Evolutionary conservation across 305 asterid species (phyloP).

Genomic region (Solanum hybrid): DNA sequence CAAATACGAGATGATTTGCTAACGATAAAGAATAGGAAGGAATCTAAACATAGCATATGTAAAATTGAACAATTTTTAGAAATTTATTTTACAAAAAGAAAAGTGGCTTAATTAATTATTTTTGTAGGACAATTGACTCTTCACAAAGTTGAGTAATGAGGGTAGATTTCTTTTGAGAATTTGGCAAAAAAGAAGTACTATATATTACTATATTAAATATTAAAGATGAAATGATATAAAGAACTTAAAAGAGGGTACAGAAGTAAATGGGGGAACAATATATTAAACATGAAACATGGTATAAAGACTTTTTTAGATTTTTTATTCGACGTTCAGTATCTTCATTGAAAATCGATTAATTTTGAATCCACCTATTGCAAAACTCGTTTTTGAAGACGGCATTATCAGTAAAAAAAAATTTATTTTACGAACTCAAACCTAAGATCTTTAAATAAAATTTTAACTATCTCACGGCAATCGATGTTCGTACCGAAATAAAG

Average conservation of each 20-base stretch:
- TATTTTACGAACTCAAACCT: background rate
- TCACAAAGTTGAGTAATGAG: background rate
- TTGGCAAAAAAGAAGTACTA: background rate
- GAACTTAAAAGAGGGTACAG: background rate
- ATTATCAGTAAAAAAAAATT: background rate
- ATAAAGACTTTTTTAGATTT: background rate
- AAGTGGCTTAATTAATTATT: background rate
- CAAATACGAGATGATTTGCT: background rate
- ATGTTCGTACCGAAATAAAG: background rate
- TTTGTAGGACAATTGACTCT: background rate
- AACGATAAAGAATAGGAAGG: background rate
- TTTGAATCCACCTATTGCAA: accelerated
- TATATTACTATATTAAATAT: background rate
- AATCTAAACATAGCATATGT: background rate
- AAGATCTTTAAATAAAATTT: background rate
- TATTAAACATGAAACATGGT: background rate
- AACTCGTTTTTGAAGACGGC: accelerated
- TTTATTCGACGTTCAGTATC: background rate
- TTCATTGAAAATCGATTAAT: background rate
- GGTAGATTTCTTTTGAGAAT: background rate
- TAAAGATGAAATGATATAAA: background rate
- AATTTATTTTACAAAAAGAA: background rate
- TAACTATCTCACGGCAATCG: background rate
- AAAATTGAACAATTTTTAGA: background rate
- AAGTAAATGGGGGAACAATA: background rate